phyloP scores from a whole-genome alignment of 2,329 filamentous ascomycete species.

The Periconia macrospinosa region DNA sequence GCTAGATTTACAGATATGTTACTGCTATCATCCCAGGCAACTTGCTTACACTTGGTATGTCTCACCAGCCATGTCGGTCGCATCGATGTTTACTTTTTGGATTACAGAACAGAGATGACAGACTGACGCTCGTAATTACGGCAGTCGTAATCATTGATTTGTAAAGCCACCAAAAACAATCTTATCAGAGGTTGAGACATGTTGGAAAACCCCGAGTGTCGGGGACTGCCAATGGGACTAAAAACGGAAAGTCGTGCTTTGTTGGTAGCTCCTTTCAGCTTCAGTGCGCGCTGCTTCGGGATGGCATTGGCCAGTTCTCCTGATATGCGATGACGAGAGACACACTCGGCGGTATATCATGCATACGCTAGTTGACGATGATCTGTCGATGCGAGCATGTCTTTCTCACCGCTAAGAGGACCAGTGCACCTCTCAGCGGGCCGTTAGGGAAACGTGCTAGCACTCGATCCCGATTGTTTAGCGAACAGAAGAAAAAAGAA shows the following conservation, averaged over 20 bases:
- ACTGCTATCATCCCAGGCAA: neutral
- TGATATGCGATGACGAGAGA: neutral
- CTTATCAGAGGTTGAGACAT: neutral
- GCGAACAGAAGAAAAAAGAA: neutral
- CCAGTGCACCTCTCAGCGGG: conserved; percentile 13
- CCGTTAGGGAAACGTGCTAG: conserved; percentile 17
- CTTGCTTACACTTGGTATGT: neutral
- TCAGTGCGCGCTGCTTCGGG: neutral
- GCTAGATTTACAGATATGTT: conserved; percentile 5
- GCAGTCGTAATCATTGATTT: neutral
- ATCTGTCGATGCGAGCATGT: conserved; percentile 17
- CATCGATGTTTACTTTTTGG: neutral
- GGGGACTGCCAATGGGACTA: neutral
- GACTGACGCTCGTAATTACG: too few relatives aligned
- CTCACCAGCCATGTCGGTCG: neutral
- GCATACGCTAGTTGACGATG: neutral
- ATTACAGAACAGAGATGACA: too few relatives aligned
- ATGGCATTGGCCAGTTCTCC: neutral
- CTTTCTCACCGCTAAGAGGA: conserved; percentile 20
- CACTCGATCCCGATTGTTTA: neutral
- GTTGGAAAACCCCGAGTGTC: neutral
- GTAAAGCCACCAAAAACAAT: neutral
- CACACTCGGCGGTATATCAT: conserved; percentile 2
- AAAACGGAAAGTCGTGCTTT: neutral
- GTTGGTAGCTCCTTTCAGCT: neutral